These are phyloP conservation scores for Apiospora arundinis DNA, from an alignment of 2,329 filamentous ascomycete genomes.

Conservation along the genomic window DNA sequence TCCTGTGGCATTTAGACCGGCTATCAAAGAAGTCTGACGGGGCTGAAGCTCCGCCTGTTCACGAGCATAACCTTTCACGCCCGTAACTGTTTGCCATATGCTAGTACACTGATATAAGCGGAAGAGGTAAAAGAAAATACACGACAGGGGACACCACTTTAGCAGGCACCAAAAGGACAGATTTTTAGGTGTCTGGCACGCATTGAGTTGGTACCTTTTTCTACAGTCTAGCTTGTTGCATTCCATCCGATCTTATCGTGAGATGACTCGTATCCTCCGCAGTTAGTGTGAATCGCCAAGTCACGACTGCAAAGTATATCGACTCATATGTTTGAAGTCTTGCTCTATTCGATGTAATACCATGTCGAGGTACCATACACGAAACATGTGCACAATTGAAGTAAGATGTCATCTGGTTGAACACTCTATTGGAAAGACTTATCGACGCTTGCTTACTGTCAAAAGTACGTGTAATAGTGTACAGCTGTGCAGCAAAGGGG, in stretches of 20 bases:
- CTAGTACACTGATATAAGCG: no score
- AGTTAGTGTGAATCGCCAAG: not conserved
- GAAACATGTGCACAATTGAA: not conserved
- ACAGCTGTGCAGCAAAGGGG: not conserved
- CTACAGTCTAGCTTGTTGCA: not conserved
- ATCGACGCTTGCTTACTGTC: no score
- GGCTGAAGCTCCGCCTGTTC: no score
- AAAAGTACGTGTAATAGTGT: no score
- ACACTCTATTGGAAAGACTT: no score
- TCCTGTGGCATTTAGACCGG: not conserved
- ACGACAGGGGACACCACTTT: not conserved
- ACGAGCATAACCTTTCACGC: no score
- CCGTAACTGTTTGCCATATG: no score
- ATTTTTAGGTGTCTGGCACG: not conserved
- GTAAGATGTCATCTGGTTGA: not conserved
- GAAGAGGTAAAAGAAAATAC: no score
- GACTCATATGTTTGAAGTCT: not conserved
- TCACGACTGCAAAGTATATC: not conserved
- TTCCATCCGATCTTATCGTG: not conserved
- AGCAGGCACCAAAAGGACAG: not conserved
- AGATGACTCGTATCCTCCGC: not conserved
- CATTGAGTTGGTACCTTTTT: no score
- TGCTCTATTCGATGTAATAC: not conserved
- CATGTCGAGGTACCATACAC: not conserved
- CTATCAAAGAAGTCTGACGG: not conserved